These are phyloP conservation scores for Trichoderma lentiforme DNA, from an alignment of 2,329 filamentous ascomycete genomes.

Conservation along the genomic window DNA sequence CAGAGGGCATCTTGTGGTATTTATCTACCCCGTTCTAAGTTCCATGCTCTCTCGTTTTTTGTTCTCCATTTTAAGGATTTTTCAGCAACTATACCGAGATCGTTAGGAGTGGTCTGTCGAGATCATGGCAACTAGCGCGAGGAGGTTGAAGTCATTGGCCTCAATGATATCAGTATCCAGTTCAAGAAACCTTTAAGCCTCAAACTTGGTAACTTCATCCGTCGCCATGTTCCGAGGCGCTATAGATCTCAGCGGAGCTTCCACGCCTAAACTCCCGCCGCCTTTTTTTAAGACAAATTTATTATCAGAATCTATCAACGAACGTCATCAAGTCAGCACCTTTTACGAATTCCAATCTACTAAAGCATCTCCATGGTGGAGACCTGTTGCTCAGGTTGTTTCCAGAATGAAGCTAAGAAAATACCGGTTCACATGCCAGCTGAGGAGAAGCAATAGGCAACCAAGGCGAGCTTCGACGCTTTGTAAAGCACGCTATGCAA, in stretches of 20 bases:
- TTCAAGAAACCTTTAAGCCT: not conserved
- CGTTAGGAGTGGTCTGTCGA: too few species aligned
- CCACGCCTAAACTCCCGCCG: not conserved
- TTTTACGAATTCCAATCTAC: not conserved
- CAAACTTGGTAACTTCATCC: not conserved
- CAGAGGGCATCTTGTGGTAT: not conserved
- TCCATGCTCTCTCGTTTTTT: not conserved
- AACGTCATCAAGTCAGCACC: not conserved
- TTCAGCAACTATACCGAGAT: not conserved
- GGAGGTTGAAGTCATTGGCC: not conserved
- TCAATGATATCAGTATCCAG: not conserved
- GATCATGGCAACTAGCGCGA: not conserved
- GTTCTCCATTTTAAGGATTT: not conserved
- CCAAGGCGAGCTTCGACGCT: not conserved
- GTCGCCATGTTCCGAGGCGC: not conserved
- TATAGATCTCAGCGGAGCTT: not conserved
- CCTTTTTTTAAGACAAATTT: not conserved
- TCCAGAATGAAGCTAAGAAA: not conserved
- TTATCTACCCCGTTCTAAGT: not conserved
- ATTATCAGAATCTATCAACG: not conserved
- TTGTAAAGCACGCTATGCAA: not conserved
- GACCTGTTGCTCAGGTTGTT: not conserved
- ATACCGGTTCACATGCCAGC: not conserved
- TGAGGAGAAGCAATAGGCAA: not conserved
- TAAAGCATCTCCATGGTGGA: not conserved